A percentile compares a stretch with the other conserved stretches of the same genome.
phyloP scores from a whole-genome alignment of 768 basidiomycete species.

The Lentinula guzmanii region DNA sequence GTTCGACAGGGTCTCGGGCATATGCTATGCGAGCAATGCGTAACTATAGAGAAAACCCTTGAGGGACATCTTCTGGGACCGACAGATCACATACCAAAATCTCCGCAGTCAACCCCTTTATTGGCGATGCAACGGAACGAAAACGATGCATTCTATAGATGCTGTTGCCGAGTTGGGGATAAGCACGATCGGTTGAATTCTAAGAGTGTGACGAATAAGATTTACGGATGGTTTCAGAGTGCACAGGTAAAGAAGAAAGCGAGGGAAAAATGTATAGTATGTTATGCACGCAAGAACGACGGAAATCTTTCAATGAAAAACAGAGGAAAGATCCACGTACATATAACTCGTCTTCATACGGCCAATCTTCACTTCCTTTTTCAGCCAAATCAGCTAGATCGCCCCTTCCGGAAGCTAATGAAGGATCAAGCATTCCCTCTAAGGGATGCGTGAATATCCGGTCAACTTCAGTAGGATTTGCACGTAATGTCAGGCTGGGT shows the following conservation, averaged over 20 bases:
- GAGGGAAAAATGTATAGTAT: not conserved
- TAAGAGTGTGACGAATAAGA: slow-evolving; percentile 18
- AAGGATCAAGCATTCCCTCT: slow-evolving; percentile 63
- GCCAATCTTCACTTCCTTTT: slow-evolving; percentile 70
- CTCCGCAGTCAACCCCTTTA: slow-evolving; percentile 81
- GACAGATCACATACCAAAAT: slow-evolving; percentile 54
- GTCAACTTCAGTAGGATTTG: slow-evolving; percentile 62
- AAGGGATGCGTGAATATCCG: slow-evolving; percentile 78
- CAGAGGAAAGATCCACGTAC: slow-evolving; percentile 34
- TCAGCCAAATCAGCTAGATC: slow-evolving; percentile 33
- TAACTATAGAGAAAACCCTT: not conserved
- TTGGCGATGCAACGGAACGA: slow-evolving; percentile 67
- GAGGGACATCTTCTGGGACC: no score
- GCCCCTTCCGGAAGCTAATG: slow-evolving; percentile 26
- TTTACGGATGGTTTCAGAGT: not conserved
- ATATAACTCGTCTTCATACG: slow-evolving; percentile 65
- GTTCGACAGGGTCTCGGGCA: not conserved
- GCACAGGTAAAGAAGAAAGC: not conserved
- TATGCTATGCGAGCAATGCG: not conserved
- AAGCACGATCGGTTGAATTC: slow-evolving; percentile 50
- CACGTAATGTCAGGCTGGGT: not conserved
- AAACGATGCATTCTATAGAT: slow-evolving; percentile 83
- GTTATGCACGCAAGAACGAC: no score
- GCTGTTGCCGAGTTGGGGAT: slow-evolving; percentile 38
- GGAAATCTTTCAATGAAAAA: not conserved